These are phyloP conservation scores for Papiliotrema fonsecae DNA, from an alignment of 1,284 basidiomycete species.

Conservation along the genomic window DNA sequence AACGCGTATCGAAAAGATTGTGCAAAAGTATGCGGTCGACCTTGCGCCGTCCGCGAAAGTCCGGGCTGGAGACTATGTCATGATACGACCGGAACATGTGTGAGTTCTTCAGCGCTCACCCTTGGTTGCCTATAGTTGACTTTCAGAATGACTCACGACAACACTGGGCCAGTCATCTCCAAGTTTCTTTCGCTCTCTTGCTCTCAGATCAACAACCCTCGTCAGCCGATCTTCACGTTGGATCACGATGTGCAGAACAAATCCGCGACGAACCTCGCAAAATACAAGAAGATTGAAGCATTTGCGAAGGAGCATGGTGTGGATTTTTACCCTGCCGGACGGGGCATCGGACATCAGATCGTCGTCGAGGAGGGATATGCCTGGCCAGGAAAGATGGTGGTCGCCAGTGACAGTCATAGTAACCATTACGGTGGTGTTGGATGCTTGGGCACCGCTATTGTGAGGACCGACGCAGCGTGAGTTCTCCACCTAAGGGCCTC, in stretches of 20 bases:
- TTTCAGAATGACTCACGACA: slow-evolving; percentile 82
- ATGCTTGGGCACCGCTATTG: slow-evolving; percentile 94
- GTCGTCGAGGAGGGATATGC: slow-evolving; percentile 95
- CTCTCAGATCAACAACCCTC: slow-evolving; percentile 73
- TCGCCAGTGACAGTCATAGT: slow-evolving; percentile 94
- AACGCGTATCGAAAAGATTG: slow-evolving; percentile 94
- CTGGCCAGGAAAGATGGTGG: slow-evolving; percentile 86
- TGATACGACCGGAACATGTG: slow-evolving; percentile 96
- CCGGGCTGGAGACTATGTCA: slow-evolving; percentile 96
- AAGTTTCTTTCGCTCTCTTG: slow-evolving; percentile 96
- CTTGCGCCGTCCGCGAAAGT: slow-evolving; percentile 70
- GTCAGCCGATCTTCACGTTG: slow-evolving; percentile 81
- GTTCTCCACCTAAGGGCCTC: slow-evolving; percentile 6
- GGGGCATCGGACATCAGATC: slow-evolving; percentile 96
- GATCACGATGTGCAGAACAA: slow-evolving; percentile 99
- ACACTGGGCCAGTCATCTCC: slow-evolving; percentile 94
- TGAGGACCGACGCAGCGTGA: slow-evolving; percentile 60
- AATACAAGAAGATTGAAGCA: slow-evolving; percentile 87
- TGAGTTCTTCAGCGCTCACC: slow-evolving; percentile 23
- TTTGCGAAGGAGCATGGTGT: slow-evolving; percentile 82
- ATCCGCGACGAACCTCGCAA: slow-evolving; percentile 84
- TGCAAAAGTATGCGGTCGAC: slow-evolving; percentile 93
- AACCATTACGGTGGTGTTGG: slow-evolving; percentile 97
- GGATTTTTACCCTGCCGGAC: slow-evolving; percentile 95
- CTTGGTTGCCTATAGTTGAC: slow-evolving; percentile 1